Conservation (phyloP, 768 basidiomycete species). For the Lentinula sp. region DNA sequence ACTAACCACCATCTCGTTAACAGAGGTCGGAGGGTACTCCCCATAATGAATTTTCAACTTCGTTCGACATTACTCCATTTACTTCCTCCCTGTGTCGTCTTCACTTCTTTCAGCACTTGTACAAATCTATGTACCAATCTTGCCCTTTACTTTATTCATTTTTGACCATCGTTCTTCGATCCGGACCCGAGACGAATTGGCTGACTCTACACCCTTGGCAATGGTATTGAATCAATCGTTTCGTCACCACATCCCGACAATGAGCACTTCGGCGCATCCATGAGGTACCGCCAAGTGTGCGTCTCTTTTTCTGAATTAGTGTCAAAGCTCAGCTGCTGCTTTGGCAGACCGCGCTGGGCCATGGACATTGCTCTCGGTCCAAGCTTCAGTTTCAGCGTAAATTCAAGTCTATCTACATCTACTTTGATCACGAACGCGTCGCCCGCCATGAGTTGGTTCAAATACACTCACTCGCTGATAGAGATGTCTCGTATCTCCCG, state of each 20-base stretch:
- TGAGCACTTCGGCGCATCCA: neutral
- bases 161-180: neutral
- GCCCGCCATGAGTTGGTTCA: neutral
- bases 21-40: slow-evolving; percentile 40
- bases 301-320: neutral
- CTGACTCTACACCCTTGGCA: neutral
- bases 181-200: neutral
- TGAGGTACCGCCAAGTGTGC: neutral
- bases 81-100: neutral
- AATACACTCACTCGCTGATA: neutral
- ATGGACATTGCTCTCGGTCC: neutral
- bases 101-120: neutral
- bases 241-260: neutral
- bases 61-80: neutral
- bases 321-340: neutral
- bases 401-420: neutral
- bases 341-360: neutral
- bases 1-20: slow-evolving; percentile 5
- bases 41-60: neutral
- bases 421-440: neutral
- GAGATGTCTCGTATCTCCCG: neutral
- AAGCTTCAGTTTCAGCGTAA: neutral
- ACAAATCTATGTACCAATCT: neutral
- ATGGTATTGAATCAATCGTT: neutral
- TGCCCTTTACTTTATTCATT: neutral